phyloP scores from a whole-genome alignment of 768 basidiomycete species.

The Candolleomyces eurysporus region DNA sequence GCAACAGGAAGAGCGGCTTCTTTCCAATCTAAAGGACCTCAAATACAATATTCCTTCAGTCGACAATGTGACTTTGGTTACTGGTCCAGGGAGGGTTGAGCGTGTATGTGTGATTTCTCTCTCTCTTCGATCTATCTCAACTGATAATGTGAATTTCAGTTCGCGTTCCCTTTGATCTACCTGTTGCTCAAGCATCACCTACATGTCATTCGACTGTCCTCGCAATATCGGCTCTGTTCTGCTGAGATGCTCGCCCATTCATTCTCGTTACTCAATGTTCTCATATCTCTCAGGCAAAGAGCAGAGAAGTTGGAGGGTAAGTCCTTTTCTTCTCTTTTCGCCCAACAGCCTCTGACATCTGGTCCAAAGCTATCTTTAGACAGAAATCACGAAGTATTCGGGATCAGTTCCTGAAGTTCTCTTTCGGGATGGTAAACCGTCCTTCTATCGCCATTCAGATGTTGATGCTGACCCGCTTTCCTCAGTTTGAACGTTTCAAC shows the following conservation, averaged over 20 bases:
- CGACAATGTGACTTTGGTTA: constrained; percentile 29
- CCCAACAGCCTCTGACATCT: background rate
- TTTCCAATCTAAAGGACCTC: constrained; percentile 23
- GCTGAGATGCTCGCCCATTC: constrained; percentile 26
- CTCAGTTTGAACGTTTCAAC: background rate
- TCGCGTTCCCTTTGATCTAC: constrained; percentile 31
- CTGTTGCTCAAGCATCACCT: constrained; percentile 31
- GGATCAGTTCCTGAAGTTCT: constrained; percentile 31
- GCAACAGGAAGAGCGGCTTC: constrained; percentile 27
- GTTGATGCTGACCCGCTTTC: background rate
- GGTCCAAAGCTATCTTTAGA: constrained; percentile 28
- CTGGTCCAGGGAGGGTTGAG: constrained; percentile 34
- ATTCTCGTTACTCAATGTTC: constrained; percentile 26
- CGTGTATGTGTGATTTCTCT: constrained; percentile 20
- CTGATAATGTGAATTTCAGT: constrained; percentile 26
- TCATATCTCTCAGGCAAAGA: constrained; percentile 27
- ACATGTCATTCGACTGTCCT: constrained; percentile 27
- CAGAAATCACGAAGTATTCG: constrained; percentile 30
- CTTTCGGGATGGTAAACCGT: constrained; percentile 31
- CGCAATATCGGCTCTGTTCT: constrained; percentile 29
- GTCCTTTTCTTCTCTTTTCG: background rate
- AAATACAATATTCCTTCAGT: constrained; percentile 30
- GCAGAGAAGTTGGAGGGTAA: constrained; percentile 31
- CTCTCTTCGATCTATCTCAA: background rate
- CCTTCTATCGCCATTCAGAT: background rate